A percentile compares a stretch with the other conserved stretches of the same genome.
Conservation (phyloP, 495 filamentous ascomycete species). For the Aspergillus nidulans region DNA sequence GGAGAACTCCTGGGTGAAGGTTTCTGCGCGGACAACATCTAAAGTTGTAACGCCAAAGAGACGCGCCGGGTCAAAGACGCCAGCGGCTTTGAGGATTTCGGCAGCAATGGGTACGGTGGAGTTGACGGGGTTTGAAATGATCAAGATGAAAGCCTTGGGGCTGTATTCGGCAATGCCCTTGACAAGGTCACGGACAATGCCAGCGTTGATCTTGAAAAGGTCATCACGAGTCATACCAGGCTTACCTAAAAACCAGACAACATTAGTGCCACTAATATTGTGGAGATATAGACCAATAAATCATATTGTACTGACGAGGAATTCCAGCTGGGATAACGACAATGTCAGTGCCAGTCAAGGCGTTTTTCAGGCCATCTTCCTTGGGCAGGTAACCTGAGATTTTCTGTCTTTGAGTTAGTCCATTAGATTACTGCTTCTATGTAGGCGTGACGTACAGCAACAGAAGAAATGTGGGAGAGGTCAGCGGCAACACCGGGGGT, state of each 20-base stretch:
- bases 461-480: constrained; percentile 93
- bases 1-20: constrained; percentile 82
- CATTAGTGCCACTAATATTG: constrained; percentile 7
- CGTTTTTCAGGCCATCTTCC: constrained; percentile 82
- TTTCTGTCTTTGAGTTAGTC: constrained; percentile 53
- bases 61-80: constrained; percentile 87
- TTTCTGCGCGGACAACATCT: constrained; percentile 96
- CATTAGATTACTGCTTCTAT: background rate
- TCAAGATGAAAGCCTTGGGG: constrained; percentile 87
- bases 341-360: constrained; percentile 87
- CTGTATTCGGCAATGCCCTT: constrained; percentile 78
- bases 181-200: constrained; percentile 84
- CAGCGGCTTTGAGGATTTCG: constrained; percentile 87
- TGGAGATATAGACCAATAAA: background rate
- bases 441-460: constrained; percentile 61
- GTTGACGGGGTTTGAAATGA: constrained; percentile 99
- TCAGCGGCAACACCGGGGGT: constrained; percentile 93
- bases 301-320: constrained; percentile 66
- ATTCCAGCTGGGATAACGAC: constrained; percentile 97
- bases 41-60: constrained; percentile 98
- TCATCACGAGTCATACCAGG: constrained; percentile 99
- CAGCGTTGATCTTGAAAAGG: constrained; percentile 97
- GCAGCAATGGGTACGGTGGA: constrained; percentile 97
- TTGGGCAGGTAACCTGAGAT: constrained; percentile 83
- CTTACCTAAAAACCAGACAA: constrained; percentile 65